phyloP scores from a whole-genome alignment of 1,284 basidiomycete species.

The Puccinia coronata region DNA sequence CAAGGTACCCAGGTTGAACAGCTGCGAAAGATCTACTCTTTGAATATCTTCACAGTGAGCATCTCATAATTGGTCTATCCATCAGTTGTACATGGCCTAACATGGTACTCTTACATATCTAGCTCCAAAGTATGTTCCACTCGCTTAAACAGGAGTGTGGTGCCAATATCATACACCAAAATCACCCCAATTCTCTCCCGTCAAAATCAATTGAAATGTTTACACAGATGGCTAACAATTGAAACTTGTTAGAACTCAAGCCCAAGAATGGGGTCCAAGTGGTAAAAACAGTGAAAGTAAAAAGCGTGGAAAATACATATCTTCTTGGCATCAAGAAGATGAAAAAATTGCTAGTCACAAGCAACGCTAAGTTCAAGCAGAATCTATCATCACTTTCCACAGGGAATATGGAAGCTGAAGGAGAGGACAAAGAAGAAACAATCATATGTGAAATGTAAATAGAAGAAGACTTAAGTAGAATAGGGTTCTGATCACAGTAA shows the following conservation, averaged over 20 bases:
- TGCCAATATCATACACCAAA: background rate
- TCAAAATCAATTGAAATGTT: background rate
- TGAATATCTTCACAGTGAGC: constrained; percentile 22
- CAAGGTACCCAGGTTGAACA: background rate
- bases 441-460: no score
- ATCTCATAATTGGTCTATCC: background rate
- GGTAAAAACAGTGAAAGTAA: background rate
- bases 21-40: constrained; percentile 1
- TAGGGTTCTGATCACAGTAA: no score
- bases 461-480: no score
- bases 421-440: no score
- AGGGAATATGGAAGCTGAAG: background rate
- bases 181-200: background rate
- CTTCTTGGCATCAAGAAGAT: background rate
- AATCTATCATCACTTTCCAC: background rate
- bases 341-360: no score
- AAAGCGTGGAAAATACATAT: background rate
- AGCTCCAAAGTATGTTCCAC: constrained; percentile 6
- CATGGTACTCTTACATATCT: background rate
- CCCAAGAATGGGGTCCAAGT: no score
- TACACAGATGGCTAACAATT: background rate
- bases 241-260: background rate
- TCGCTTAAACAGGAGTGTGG: constrained; percentile 1
- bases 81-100: background rate
- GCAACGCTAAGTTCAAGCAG: no score